Base-by-base conservation (phyloP, 75 land plant species). In the Isoetes taiwanensis region DNA sequence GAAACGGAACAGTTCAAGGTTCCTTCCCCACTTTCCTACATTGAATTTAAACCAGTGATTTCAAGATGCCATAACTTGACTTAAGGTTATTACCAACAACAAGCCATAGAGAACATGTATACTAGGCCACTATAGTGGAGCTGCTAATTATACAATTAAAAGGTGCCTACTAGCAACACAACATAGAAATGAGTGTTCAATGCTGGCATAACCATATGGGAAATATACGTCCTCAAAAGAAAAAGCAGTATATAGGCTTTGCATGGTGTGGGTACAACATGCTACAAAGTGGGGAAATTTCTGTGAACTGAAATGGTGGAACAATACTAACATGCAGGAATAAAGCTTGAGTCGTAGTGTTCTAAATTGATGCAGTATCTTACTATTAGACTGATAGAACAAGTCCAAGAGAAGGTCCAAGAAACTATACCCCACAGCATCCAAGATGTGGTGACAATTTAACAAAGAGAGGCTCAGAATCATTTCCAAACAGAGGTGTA, bases 1-100 rank as follows among this genome's bases (percentile, higher is more conserved):
- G 61, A 71, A 71, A 0, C 72, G 74, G 35, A 71, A 71, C 30
- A 71, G 74, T 57, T 71, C 74, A 9, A 68, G 37, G 74, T 71
- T 17, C 74, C 74, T 30, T 70, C 74, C 31, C 68, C 70, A 52
- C 63, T 64, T 59, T 66, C 54, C 65, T 46, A 28, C 38, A 28
- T 27, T 29, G 6, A 62, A 62, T 23, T 17, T 10, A 52, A 12
- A 9, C 28, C 10, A 20, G 30, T 32, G 17, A 56, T 24, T 56
- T 14, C 16, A n/a, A n/a, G n/a, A n/a, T 12, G 57, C 26, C 2
- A 3, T 25, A 21, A 2, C 16, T 2, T 3, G 28, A 3, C 11
- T 26, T 54, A 30, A 27, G 3, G 17, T 35, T 17, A 55, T 19
- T 17, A 9, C 2, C 57, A 55, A 56, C 3, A 33, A 32, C 16